phyloP scores from a whole-genome alignment of 805 yeast species.

The Priceomyces medius region DNA sequence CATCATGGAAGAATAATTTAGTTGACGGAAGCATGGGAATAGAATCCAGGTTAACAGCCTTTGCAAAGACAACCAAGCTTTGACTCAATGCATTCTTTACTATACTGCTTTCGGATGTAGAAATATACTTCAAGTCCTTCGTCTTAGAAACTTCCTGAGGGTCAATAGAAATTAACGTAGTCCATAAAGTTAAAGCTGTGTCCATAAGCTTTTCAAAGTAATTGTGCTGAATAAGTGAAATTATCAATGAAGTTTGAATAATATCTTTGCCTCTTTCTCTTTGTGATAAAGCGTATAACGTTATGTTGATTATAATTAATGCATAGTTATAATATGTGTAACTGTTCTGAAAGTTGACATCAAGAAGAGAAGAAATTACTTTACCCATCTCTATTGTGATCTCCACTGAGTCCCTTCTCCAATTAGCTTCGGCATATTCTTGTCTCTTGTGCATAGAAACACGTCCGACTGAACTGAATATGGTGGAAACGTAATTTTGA shows the following conservation, averaged over 20 bases:
- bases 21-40: slow-evolving; percentile 40
- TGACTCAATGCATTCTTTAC: slow-evolving; percentile 45
- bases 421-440: slow-evolving; percentile 32
- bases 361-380: slow-evolving; percentile 26
- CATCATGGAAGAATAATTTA: slow-evolving; percentile 21
- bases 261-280: slow-evolving; percentile 22
- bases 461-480: slow-evolving; percentile 44
- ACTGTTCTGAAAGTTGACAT: slow-evolving; percentile 16
- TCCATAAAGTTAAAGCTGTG: slow-evolving; percentile 20
- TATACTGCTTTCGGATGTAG: slow-evolving; percentile 33
- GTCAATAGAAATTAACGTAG: slow-evolving; percentile 12
- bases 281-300: slow-evolving; percentile 37
- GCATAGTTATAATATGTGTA: slow-evolving; percentile 24
- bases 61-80: slow-evolving; percentile 45
- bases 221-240: slow-evolving; percentile 52
- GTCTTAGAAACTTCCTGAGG: slow-evolving; percentile 17
- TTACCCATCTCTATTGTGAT: slow-evolving; percentile 35
- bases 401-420: slow-evolving; percentile 41
- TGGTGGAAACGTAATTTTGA: slow-evolving; percentile 43
- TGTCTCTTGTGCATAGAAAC: slow-evolving; percentile 50
- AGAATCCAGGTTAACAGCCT: slow-evolving; percentile 38
- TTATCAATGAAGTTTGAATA: slow-evolving; percentile 40
- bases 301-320: slow-evolving; percentile 34
- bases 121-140: slow-evolving; percentile 32
- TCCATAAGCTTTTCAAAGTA: slow-evolving; percentile 41